A percentile compares a stretch with the other conserved stretches of the same genome.
Conservation (phyloP, 371 early-diverging fungal species). For the Lichtheimia corymbifera region DNA sequence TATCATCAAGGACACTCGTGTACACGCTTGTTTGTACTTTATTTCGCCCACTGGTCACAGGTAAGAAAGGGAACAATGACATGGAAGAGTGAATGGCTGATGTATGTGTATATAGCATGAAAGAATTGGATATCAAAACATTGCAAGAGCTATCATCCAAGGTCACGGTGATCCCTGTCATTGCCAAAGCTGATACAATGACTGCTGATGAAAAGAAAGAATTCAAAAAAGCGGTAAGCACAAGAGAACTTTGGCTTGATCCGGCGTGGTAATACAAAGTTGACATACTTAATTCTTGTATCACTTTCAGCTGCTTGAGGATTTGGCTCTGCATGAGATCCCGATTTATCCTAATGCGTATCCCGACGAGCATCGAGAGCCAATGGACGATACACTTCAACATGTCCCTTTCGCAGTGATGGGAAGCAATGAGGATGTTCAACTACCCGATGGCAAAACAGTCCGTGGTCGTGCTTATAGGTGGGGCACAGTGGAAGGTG, state of each 20-base stretch:
- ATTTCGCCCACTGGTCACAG: slow-evolving; percentile 92
- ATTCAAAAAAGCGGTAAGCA: slow-evolving; percentile 70
- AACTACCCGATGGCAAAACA: slow-evolving; percentile 63
- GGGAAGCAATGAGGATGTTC: slow-evolving; percentile 79
- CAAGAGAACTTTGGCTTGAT: no score
- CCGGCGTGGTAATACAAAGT: no score
- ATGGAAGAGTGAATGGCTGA: background rate
- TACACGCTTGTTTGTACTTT: slow-evolving; percentile 94
- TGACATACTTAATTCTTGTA: background rate
- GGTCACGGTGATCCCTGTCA: slow-evolving; percentile 89
- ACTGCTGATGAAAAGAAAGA: slow-evolving; percentile 61
- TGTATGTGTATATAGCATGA: slow-evolving; percentile 52
- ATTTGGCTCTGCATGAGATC: slow-evolving; percentile 73
- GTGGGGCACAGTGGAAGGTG: slow-evolving; percentile 96
- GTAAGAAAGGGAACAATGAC: slow-evolving; percentile 31
- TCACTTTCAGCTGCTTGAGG: slow-evolving; percentile 57
- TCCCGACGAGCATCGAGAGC: slow-evolving; percentile 62
- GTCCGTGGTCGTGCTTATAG: slow-evolving; percentile 93
- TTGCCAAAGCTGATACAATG: slow-evolving; percentile 74
- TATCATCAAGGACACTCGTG: slow-evolving; percentile 75
- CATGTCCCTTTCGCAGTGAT: slow-evolving; percentile 93
- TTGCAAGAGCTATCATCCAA: slow-evolving; percentile 80
- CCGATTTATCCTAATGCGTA: slow-evolving; percentile 67
- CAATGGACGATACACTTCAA: slow-evolving; percentile 57
- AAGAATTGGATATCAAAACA: slow-evolving; percentile 89